These are phyloP conservation scores for Erodium maritimum DNA, from an alignment of 345 rosid genomes.

Conservation along the genomic window DNA sequence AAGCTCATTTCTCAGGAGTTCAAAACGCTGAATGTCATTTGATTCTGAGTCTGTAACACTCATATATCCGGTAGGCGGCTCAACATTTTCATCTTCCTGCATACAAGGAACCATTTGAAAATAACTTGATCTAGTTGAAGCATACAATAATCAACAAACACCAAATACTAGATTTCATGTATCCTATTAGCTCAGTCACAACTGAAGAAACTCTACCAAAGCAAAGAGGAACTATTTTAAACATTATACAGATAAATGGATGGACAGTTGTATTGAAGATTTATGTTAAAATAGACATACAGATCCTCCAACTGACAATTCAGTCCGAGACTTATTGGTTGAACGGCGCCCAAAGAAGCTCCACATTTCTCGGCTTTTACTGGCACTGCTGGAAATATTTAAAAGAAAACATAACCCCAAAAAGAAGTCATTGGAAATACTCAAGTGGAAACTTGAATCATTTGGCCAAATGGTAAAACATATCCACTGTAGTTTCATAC, in stretches of 20 bases:
- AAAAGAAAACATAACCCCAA: neutral
- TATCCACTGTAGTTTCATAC: constrained; percentile 21
- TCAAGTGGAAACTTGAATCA: constrained; percentile 7
- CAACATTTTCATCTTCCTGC: constrained; percentile 43
- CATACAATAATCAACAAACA: constrained; percentile 1
- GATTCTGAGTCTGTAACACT: constrained; percentile 23
- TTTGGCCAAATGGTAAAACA: constrained; percentile 1
- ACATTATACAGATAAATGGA: neutral
- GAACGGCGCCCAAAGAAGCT: constrained; percentile 33
- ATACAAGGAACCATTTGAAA: constrained; percentile 9
- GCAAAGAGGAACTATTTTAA: too few relatives aligned
- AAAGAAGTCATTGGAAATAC: neutral
- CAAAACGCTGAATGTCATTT: constrained; percentile 64
- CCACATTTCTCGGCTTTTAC: constrained; percentile 52
- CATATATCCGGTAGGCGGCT: constrained; percentile 11
- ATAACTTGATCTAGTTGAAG: constrained; percentile 6
- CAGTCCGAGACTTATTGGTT: constrained; percentile 27
- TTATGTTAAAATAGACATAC: constrained; percentile 18
- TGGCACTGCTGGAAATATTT: constrained; percentile 15
- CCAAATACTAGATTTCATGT: neutral
- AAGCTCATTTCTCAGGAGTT: constrained; percentile 71
- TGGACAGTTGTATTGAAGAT: neutral
- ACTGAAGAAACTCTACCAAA: too few relatives aligned
- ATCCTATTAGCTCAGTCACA: neutral
- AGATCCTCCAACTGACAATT: constrained; percentile 19